Percentiles rank a stretch among this genome's conserved stretches.
Conservation (phyloP, 768 basidiomycete species). For the Collybia sordida region DNA sequence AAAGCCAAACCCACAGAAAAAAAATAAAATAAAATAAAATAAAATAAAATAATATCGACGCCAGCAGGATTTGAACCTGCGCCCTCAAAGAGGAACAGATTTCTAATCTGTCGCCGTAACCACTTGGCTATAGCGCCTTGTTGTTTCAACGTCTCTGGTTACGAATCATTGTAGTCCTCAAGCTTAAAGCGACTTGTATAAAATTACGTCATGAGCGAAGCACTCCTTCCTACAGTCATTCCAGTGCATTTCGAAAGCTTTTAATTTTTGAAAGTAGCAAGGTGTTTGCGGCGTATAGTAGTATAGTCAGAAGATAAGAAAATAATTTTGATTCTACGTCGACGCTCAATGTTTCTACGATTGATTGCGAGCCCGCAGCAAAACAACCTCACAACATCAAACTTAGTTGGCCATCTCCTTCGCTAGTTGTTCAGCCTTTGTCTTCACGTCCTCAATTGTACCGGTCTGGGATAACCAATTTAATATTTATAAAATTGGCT, state of each 20-base stretch:
- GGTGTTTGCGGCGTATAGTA: no score
- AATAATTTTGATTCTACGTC: conserved; percentile 1
- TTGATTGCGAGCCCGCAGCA: conserved; percentile 3
- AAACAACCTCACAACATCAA: conserved; percentile 8
- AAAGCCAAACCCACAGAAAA: neutral
- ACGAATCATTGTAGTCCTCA: no score
- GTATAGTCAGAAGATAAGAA: neutral
- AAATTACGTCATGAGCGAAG: no score
- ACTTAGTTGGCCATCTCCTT: conserved; percentile 80
- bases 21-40: conserved; percentile 15
- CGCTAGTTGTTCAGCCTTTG: conserved; percentile 95
- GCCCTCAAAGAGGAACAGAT: conserved; percentile 72
- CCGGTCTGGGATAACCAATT: conserved; percentile 49
- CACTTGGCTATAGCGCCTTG: conserved; percentile 76
- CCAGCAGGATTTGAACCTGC: conserved; percentile 71
- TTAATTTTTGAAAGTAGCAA: no score
- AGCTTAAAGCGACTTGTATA: no score
- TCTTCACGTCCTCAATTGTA: conserved; percentile 95
- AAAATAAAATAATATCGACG: conserved; percentile 37
- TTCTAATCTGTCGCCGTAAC: conserved; percentile 79
- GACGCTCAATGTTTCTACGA: neutral
- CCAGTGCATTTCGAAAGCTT: no score
- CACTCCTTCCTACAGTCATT: neutral
- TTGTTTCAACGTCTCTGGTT: conserved; percentile 1
- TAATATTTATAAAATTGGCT: neutral